Base-by-base conservation (phyloP, 768 basidiomycete genomes). In the Termitomyces eurrhizus region DNA sequence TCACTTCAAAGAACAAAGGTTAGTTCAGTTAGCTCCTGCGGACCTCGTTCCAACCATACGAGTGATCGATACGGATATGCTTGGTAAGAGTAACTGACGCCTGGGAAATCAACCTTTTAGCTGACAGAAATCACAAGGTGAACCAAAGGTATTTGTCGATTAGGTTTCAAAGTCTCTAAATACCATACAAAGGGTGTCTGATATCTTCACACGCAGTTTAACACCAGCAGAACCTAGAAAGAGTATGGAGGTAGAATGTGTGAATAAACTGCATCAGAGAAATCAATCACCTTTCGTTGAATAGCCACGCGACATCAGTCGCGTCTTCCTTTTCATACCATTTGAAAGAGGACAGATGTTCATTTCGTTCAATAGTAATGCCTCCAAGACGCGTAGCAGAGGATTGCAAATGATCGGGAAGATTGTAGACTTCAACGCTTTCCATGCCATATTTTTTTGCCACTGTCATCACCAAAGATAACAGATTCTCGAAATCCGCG, bases 361-460 rank as follows among this genome's bases (percentile, higher is more conserved):
- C 77, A 5, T 68, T 64, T 44, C 82, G 71, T 46, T 71, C 65
- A 48, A 66, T 54, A 0, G 69, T 76, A 44, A 49, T 63, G 0
- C 75, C 78, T 6, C 76, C 74, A 3, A 73, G 59, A 24, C 62
- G 64, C n/a, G 57, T 50, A 1, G 72, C 75, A 9, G 64, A 57
- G 3, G 59, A 56, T 51, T 67, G 45, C 35, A 84, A 62, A 16
- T 77, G 62, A 13, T 61, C 42, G 1, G 77, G 72, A 33, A 83
- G 57, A 62, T 79, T 79, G 78, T 83, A 85, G 4, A 79, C 67
- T 61, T 84, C 84, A 33, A 85, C 66, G 36, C 58, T 73, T 24
- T 69, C 64, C 54, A 80, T 66, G 5, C 71, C 71, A 57, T 72
- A 62, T 37, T 71, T 67, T 45, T 59, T 66, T 21, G 81, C 81